A percentile compares a stretch with the other conserved stretches of the same genome.
Evolutionary conservation across 352 stramenopile species (phyloP).

Genomic region (Halophytophthora batemanensis): DNA sequence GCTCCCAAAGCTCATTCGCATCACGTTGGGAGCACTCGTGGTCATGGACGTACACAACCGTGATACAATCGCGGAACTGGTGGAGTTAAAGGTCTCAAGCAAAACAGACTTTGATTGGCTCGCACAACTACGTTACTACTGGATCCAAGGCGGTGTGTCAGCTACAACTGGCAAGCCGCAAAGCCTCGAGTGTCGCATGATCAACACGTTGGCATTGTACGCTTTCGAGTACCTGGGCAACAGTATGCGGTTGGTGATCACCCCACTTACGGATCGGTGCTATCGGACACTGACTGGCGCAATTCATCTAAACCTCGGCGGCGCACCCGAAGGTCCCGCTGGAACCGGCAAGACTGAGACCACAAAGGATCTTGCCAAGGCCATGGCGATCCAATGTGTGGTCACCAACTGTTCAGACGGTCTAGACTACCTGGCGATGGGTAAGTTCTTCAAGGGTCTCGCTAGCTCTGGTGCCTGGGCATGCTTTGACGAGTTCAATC

Average conservation of each 20-base stretch:
- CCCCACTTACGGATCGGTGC: constrained; percentile 88
- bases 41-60: constrained; percentile 96
- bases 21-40: constrained; percentile 89
- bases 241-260: constrained; percentile 91
- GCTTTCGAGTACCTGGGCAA: constrained; percentile 93
- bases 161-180: constrained; percentile 87
- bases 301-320: constrained; percentile 89
- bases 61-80: constrained; percentile 91
- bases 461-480: constrained; percentile 88
- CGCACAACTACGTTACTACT: constrained; percentile 92
- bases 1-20: constrained; percentile 90
- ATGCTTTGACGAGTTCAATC: constrained; percentile 94
- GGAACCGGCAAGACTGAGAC: constrained; percentile 93
- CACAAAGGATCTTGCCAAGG: constrained; percentile 91
- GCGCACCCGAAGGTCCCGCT: constrained; percentile 86
- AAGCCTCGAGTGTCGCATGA: constrained; percentile 88
- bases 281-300: constrained; percentile 91
- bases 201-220: constrained; percentile 91
- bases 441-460: constrained; percentile 94
- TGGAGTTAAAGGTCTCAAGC: constrained; percentile 71
- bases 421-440: constrained; percentile 92
- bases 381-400: constrained; percentile 92
- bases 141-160: constrained; percentile 75
- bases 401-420: constrained; percentile 91
- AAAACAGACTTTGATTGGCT: constrained; percentile 93